Evolutionary conservation across 2,329 filamentous ascomycete genomes (phyloP).

Genomic region (Fonsecaea multimorphosa): DNA sequence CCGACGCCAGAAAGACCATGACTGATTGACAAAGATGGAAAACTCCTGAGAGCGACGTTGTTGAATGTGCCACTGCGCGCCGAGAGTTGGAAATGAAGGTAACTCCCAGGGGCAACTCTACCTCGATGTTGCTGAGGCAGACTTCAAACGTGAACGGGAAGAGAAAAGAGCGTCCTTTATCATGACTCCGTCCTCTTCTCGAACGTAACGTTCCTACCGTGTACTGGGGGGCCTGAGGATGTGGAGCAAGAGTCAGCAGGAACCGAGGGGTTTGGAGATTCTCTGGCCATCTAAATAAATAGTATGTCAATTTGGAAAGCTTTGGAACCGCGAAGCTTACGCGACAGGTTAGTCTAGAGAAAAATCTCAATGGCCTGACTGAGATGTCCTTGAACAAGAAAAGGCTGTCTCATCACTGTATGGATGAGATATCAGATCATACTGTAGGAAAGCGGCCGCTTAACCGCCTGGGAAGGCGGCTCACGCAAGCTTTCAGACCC

Average conservation of each 20-base stretch:
- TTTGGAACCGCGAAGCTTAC: neutral
- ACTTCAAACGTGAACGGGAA: neutral
- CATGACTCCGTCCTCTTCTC: neutral
- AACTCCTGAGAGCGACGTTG: neutral
- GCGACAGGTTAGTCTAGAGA: neutral
- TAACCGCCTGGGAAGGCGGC: neutral
- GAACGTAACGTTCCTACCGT: too few relatives aligned
- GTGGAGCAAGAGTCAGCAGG: neutral
- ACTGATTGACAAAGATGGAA: neutral
- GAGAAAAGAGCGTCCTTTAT: neutral
- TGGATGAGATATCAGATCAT: neutral
- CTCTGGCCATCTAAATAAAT: neutral
- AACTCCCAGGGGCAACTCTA: neutral
- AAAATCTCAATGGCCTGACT: neutral
- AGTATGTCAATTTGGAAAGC: neutral
- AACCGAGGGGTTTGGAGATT: neutral
- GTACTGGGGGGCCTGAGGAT: neutral
- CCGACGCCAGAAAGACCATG: constrained; percentile 20
- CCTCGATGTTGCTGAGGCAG: neutral
- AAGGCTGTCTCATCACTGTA: neutral
- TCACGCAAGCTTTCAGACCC: neutral
- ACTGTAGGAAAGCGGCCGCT: neutral
- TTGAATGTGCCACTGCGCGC: neutral
- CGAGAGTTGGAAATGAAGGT: neutral
- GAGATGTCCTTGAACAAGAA: neutral